Conservation (phyloP, 2,329 filamentous ascomycete genomes). For the Beauveria sp. region DNA sequence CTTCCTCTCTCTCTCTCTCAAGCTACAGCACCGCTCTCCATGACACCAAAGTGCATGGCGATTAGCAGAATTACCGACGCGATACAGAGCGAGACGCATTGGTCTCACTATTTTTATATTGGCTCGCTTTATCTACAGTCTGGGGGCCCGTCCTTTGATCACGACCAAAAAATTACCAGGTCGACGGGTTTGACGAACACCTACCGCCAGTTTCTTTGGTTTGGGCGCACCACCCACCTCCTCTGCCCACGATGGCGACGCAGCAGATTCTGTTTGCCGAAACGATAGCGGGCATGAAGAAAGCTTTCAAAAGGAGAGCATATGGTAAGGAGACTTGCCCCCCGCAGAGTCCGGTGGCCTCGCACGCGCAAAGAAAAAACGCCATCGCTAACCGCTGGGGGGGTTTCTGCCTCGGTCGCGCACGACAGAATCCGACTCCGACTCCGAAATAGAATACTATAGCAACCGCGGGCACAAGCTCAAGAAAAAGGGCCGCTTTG, state of each 20-base stretch:
- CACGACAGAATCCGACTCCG: slow-evolving; percentile 65
- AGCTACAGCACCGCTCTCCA: slow-evolving; percentile 4
- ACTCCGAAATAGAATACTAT: slow-evolving; percentile 60
- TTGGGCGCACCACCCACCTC: neutral
- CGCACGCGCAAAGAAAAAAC: neutral
- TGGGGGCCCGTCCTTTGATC: neutral
- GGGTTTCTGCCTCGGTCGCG: neutral
- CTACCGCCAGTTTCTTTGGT: neutral
- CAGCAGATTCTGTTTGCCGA: slow-evolving; percentile 59
- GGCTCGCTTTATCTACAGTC: neutral
- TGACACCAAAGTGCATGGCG: neutral
- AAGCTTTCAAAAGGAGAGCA: slow-evolving; percentile 56
- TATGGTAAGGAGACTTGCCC: slow-evolving; percentile 39
- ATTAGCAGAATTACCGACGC: neutral
- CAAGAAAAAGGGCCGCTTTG: slow-evolving; percentile 65
- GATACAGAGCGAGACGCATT: neutral
- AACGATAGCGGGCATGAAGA: slow-evolving; percentile 61
- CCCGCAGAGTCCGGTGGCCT: neutral
- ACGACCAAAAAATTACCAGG: neutral
- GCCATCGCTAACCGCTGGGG: slow-evolving; percentile 20
- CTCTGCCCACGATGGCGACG: slow-evolving; percentile 29
- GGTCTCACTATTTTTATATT: neutral
- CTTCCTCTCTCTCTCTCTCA: neutral
- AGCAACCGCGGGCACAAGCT: slow-evolving; percentile 75
- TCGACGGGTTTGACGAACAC: neutral